Percentiles rank a stretch among this genome's conserved stretches.
Conservation (phyloP, 108 stramenopile species). For the Nitzschia sp. region DNA sequence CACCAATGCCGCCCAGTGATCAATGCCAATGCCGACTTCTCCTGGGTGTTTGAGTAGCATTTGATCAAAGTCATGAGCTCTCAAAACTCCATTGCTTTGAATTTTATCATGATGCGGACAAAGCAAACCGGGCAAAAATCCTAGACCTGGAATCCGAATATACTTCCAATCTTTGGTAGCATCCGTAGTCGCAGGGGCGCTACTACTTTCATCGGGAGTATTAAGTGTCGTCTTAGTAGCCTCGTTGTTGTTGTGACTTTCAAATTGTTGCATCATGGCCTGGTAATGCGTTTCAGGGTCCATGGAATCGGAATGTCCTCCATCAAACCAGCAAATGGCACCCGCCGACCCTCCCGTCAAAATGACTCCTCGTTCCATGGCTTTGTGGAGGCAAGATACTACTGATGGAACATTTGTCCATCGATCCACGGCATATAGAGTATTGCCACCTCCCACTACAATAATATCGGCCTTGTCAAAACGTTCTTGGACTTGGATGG, state of each 20-base stretch:
- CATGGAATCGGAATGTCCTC: constrained; percentile 70
- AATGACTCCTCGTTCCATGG: constrained; percentile 27
- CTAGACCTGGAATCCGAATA: constrained; percentile 59
- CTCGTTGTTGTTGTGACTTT: not conserved
- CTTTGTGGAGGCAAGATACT: constrained; percentile 45
- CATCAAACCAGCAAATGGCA: constrained; percentile 89
- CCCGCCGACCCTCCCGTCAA: constrained; percentile 78
- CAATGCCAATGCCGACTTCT: constrained; percentile 73
- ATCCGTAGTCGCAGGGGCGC: not conserved
- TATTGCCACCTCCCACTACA: constrained; percentile 83
- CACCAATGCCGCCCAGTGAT: constrained; percentile 81
- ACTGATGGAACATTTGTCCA: constrained; percentile 46
- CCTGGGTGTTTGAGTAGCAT: constrained; percentile 57
- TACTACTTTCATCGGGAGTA: constrained; percentile 1
- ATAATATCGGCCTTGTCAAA: constrained; percentile 64
- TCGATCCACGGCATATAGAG: constrained; percentile 78
- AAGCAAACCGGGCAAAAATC: constrained; percentile 60
- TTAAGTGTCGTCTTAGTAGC: not conserved
- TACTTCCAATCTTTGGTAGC: constrained; percentile 59
- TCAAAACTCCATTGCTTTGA: constrained; percentile 76
- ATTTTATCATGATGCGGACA: constrained; percentile 79
- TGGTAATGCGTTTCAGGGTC: constrained; percentile 40
- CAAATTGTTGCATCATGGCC: constrained; percentile 29
- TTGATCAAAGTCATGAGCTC: constrained; percentile 64
- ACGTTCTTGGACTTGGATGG: constrained; percentile 33